Evolutionary conservation across 2,329 filamentous ascomycete species (phyloP), one percentile per base, ranked within the genome.

Genomic region (Domatiomyces globalis): DNA sequence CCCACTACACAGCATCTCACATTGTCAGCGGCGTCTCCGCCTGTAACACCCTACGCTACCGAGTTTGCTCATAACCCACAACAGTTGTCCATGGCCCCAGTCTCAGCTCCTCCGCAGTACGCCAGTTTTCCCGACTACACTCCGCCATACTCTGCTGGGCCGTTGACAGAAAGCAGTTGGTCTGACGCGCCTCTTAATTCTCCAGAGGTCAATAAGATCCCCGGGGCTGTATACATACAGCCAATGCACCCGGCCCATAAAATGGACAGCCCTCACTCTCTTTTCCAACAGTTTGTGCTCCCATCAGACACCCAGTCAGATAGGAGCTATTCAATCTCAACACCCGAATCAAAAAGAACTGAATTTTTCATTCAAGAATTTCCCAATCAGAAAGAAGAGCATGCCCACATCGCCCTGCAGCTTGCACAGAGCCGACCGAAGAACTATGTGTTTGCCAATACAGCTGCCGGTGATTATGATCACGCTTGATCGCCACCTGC

Each of bases 291-390:
- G 20, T 54, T 51, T 22, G 45, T 55, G 36, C 46, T 57, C 36
- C 50, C 55, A 8, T 51, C 57, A 56, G 47, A 59, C 58, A 46
- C 58, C 56, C 54, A 48, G 18, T 49, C 52, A 1, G 52, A 56
- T 10, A 45, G 53, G 10, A 44, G 45, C 10, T 52, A 39, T 43
- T 39, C 48, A 50, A 33, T 46, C 50, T 51, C 51, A 52, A 39
- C 33, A 39, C 52, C 9, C 5, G 65, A 68, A 12, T 54, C 64
- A 43, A 67, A 67, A 59, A 60, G 59, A 39, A 63, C 64, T 1
- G 67, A 71, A 55, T 71, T 71, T 54, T 63, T 65, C 51, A 70
- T 72, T 48, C 67, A 69, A 48, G 69, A 71, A 53, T 72, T 69
- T 53, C 65, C 68, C 10, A 64, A 71, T 52, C 69, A 73, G 53